Percentiles rank a stretch among this genome's conserved stretches.
Evolutionary conservation across 2,329 filamentous ascomycete species (phyloP).

Genomic region (Penicillium brevicompactum): DNA sequence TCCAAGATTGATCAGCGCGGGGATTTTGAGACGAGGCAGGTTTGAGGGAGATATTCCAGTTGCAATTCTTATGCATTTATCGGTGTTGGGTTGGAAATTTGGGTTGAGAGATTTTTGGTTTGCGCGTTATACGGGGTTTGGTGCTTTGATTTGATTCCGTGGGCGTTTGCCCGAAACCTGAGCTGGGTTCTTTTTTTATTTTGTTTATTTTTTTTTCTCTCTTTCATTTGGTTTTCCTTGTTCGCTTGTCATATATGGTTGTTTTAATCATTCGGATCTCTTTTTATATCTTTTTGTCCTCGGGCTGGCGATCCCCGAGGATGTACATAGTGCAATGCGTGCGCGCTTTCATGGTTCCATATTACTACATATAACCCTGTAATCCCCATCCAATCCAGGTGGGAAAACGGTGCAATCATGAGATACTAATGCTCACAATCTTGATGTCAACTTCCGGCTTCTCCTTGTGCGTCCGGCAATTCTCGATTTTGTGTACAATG

Average conservation of each 20-base stretch:
- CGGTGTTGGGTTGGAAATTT: neutral
- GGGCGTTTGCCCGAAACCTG: no score
- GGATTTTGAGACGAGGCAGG: slow-evolving; percentile 30
- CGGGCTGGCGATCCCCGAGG: neutral
- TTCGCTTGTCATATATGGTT: slow-evolving; percentile 1
- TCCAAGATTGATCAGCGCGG: slow-evolving; percentile 21
- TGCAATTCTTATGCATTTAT: neutral
- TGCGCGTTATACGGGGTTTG: neutral
- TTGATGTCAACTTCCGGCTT: slow-evolving; percentile 97
- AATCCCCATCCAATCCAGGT: neutral
- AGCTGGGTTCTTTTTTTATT: no score
- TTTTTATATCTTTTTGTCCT: neutral
- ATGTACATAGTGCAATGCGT: slow-evolving; percentile 3
- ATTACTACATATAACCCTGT: neutral
- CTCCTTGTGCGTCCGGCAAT: slow-evolving; percentile 81
- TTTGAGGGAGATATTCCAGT: slow-evolving; percentile 4
- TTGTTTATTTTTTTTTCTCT: no score
- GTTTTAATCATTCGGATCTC: neutral
- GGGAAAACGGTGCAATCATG: slow-evolving; percentile 13
- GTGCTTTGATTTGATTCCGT: neutral
- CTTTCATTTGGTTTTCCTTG: slow-evolving; percentile 5
- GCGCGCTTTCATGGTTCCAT: slow-evolving; percentile 2
- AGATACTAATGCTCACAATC: slow-evolving; percentile 75
- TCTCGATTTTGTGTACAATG: slow-evolving; percentile 95
- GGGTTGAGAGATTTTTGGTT: neutral